A percentile compares a stretch with the other conserved stretches of the same genome.
These are phyloP conservation scores for Kondoa subrosea DNA, from an alignment of 768 basidiomycete species.

Conservation along the genomic window DNA sequence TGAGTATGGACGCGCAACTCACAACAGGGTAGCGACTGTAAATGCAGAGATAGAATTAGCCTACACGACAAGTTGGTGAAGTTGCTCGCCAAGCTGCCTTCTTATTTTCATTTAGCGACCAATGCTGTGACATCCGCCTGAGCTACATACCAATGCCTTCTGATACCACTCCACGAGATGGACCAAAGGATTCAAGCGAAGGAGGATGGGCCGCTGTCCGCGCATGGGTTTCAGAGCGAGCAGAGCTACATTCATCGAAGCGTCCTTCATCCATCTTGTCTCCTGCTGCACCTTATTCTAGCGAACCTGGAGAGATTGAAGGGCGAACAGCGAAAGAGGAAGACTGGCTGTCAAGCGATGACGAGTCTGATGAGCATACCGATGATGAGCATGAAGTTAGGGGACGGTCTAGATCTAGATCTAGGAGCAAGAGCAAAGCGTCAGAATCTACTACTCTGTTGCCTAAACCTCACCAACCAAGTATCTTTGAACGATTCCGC, in stretches of 20 bases:
- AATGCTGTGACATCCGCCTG: not conserved
- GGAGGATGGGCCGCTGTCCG: not conserved
- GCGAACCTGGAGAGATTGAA: not conserved
- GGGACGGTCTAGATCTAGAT: too few relatives aligned
- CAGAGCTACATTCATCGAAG: not conserved
- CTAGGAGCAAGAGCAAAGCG: not conserved
- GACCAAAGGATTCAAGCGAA: not conserved
- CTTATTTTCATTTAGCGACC: too few relatives aligned
- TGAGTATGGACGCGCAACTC: too few relatives aligned
- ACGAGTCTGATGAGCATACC: constrained; percentile 7
- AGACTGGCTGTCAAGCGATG: not conserved
- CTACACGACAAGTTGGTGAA: too few relatives aligned
- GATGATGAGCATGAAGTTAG: constrained; percentile 10
- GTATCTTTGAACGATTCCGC: not conserved
- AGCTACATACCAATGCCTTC: not conserved
- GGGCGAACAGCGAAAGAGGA: not conserved
- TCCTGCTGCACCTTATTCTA: not conserved
- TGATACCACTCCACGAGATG: too few relatives aligned
- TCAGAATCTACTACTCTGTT: not conserved
- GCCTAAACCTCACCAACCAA: not conserved
- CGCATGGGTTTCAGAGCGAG: not conserved
- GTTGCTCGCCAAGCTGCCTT: too few relatives aligned
- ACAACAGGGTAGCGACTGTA: too few relatives aligned
- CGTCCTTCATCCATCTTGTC: not conserved
- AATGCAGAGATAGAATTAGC: too few relatives aligned